Conservation (phyloP, 2,329 filamentous ascomycete species). For the Ascochyta koolunga region DNA sequence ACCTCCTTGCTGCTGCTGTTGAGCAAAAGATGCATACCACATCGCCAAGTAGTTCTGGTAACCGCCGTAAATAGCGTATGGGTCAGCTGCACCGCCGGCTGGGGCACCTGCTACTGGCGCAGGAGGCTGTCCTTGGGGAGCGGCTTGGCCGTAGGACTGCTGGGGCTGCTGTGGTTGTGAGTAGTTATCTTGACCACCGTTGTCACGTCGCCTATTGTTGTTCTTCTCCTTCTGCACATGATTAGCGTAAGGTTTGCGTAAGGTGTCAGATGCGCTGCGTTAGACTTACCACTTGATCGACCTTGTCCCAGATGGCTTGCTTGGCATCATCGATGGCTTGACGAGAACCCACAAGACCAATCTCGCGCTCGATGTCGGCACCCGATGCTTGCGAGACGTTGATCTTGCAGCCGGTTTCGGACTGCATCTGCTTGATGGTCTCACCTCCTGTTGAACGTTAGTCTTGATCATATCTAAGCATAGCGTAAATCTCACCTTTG, state of each 20-base stretch:
- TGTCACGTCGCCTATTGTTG: conserved; percentile 50
- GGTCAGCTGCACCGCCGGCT: conserved; percentile 57
- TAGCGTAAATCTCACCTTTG: conserved; percentile 62
- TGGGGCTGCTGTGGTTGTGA: conserved; percentile 53
- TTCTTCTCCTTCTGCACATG: conserved; percentile 54
- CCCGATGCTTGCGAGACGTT: conserved; percentile 85
- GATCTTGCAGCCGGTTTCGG: conserved; percentile 87
- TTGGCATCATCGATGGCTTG: conserved; percentile 83
- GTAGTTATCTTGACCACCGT: conserved; percentile 51
- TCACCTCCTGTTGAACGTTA: conserved; percentile 67
- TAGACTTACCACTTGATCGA: conserved; percentile 79
- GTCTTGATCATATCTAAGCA: not conserved
- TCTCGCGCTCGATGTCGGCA: conserved; percentile 82
- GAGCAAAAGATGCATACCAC: conserved; percentile 75
- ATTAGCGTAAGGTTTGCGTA: conserved; percentile 19
- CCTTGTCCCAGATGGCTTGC: conserved; percentile 86
- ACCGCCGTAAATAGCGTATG: conserved; percentile 80
- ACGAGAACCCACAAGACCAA: conserved; percentile 78
- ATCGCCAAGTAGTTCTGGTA: conserved; percentile 80
- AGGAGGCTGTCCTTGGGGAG: conserved; percentile 35
- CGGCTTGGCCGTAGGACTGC: conserved; percentile 45
- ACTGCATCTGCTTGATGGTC: conserved; percentile 94
- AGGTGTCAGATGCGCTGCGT: not conserved
- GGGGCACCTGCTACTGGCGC: conserved; percentile 44
- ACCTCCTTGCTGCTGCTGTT: conserved; percentile 53